Conservation (phyloP, 2,329 filamentous ascomycete genomes). For the Geosmithia flava region DNA sequence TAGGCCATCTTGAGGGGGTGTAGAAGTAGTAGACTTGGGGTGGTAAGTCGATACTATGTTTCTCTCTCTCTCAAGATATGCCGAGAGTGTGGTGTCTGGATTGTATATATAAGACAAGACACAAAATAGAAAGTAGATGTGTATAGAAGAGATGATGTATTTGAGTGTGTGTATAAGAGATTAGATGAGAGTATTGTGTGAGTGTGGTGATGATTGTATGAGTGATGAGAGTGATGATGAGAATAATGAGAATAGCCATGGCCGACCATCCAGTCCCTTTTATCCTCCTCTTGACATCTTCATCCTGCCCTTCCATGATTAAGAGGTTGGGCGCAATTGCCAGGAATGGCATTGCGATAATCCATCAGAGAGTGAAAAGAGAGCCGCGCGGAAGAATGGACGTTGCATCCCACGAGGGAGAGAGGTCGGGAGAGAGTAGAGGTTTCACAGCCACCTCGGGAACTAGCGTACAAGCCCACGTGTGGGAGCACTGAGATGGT, state of each 20-base stretch:
- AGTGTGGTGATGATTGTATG: not conserved
- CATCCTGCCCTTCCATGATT: too few species aligned
- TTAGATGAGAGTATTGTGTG: not conserved
- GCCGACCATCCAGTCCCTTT: not conserved
- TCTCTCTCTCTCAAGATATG: not conserved
- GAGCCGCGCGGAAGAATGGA: not conserved
- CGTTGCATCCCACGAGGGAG: not conserved
- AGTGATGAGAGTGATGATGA: not conserved
- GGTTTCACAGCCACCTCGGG: not conserved
- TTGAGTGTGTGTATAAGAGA: not conserved
- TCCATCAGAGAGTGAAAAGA: too few species aligned
- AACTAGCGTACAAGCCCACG: not conserved
- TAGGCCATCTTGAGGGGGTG: constrained; percentile 20
- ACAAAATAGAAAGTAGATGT: too few species aligned
- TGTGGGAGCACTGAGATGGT: too few species aligned
- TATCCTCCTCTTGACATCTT: not conserved
- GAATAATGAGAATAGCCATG: not conserved
- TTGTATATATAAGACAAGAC: not conserved
- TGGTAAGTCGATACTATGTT: too few species aligned
- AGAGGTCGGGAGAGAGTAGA: not conserved
- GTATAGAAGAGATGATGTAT: too few species aligned
- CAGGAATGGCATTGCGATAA: not conserved
- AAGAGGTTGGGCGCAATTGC: not conserved
- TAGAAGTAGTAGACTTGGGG: not conserved
- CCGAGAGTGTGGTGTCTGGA: not conserved